A percentile compares a stretch with the other conserved stretches of the same genome.
phyloP scores from a whole-genome alignment of 2,329 filamentous ascomycete genomes.

The Ophiostoma ulmi region DNA sequence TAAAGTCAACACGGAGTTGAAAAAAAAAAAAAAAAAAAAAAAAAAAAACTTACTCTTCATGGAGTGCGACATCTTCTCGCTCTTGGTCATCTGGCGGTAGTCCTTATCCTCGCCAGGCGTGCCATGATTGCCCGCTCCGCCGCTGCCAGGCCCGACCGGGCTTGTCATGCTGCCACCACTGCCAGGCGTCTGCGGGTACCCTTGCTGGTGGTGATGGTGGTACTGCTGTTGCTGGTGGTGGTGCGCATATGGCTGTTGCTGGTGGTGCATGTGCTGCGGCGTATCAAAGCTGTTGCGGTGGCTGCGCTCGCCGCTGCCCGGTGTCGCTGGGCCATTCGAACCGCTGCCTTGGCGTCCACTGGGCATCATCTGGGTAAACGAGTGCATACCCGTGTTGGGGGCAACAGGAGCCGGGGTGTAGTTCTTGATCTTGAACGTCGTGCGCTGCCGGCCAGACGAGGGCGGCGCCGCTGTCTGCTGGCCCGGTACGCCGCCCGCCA shows the following conservation, averaged over 20 bases:
- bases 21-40: constrained; percentile 12
- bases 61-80: constrained; percentile 60
- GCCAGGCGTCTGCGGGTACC: background rate
- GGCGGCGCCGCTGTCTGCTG: constrained; percentile 21
- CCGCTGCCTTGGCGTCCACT: constrained; percentile 8
- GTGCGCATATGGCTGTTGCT: background rate
- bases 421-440: constrained; percentile 37
- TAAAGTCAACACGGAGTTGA: background rate
- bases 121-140: background rate
- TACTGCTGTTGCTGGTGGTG: constrained; percentile 5
- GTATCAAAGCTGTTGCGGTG: background rate
- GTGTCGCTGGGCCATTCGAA: background rate
- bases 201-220: constrained; percentile 18
- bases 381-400: constrained; percentile 24
- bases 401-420: constrained; percentile 29
- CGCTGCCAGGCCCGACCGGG: background rate
- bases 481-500: background rate
- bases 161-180: constrained; percentile 11
- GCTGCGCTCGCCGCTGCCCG: constrained; percentile 7
- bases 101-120: constrained; percentile 43
- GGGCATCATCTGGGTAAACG: constrained; percentile 28
- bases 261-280: background rate
- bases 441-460: constrained; percentile 26
- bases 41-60: constrained; percentile 53
- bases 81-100: constrained; percentile 58